These are phyloP conservation scores for Candida saitoana DNA, from an alignment of 805 yeast species.

Conservation along the genomic window DNA sequence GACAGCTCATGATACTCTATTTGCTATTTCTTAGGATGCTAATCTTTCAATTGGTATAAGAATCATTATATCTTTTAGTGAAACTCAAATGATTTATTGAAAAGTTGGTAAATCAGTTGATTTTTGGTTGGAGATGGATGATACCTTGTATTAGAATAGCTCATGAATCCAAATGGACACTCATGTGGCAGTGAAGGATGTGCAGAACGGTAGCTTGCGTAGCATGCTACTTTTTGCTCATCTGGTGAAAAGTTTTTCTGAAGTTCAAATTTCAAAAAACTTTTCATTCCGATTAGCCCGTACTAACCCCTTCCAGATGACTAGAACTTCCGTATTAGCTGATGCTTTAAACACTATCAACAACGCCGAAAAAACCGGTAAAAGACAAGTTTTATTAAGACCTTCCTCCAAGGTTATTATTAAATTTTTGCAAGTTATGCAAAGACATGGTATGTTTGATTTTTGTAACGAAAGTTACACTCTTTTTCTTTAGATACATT, in stretches of 20 bases:
- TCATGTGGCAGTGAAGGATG: constrained; percentile 27
- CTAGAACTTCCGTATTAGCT: constrained; percentile 97
- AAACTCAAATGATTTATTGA: constrained; percentile 6
- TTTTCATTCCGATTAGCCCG: constrained; percentile 2
- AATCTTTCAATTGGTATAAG: constrained; percentile 11
- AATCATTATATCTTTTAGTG: constrained; percentile 17
- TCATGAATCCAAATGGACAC: constrained; percentile 40
- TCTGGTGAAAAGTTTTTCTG: constrained; percentile 5
- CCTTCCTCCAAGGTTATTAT: constrained; percentile 98
- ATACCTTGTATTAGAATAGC: constrained; percentile 23
- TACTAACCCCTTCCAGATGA: constrained; percentile 51
- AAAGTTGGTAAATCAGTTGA: constrained; percentile 1
- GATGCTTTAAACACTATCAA: constrained; percentile 97
- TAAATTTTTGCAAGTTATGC: constrained; percentile 95
- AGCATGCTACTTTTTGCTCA: neutral
- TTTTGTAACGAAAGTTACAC: neutral
- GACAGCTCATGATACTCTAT: neutral
- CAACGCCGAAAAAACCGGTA: constrained; percentile 99
- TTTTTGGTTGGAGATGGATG: constrained; percentile 17
- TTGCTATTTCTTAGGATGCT: constrained; percentile 2
- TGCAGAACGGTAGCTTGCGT: no score
- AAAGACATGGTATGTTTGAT: constrained; percentile 61
- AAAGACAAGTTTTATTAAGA: constrained; percentile 97
- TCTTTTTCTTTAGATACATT: neutral
- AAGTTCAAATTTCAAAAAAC: no score